A percentile compares a stretch with the other conserved stretches of the same genome.
Conservation (phyloP, 257 asterid genomes). For the Penstemon barbatus region DNA sequence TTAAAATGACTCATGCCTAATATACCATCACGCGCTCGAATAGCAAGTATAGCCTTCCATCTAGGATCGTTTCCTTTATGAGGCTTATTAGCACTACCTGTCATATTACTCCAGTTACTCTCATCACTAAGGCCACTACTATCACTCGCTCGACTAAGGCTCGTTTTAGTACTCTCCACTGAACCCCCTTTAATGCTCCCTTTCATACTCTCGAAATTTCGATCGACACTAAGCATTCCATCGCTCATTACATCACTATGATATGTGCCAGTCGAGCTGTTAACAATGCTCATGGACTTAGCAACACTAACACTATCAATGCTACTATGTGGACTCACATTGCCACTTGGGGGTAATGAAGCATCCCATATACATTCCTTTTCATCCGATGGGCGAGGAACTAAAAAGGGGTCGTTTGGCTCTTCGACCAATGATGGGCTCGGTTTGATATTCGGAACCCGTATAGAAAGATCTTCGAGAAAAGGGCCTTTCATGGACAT, state of each 20-base stretch:
- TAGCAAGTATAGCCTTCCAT: slow-evolving; percentile 59
- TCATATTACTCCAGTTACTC: slow-evolving; percentile 59
- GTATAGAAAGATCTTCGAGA: slow-evolving; percentile 56
- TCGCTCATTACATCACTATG: slow-evolving; percentile 56
- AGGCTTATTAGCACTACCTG: slow-evolving; percentile 57
- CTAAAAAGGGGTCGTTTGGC: slow-evolving; percentile 37
- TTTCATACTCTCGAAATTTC: slow-evolving; percentile 38
- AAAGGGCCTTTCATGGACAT: slow-evolving; percentile 59
- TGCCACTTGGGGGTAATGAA: slow-evolving; percentile 56
- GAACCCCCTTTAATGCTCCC: slow-evolving; percentile 44
- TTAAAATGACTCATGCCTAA: slow-evolving; percentile 62
- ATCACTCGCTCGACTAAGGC: slow-evolving; percentile 54
- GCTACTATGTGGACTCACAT: slow-evolving; percentile 54
- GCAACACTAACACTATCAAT: slow-evolving; percentile 50
- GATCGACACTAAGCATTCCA: slow-evolving; percentile 47
- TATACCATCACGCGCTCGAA: slow-evolving; percentile 48
- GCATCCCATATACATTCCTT: slow-evolving; percentile 58
- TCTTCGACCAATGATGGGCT: slow-evolving; percentile 39
- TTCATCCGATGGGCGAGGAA: slow-evolving; percentile 37
- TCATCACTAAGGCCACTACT: slow-evolving; percentile 65
- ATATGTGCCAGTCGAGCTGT: slow-evolving; percentile 48
- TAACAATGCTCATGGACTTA: slow-evolving; percentile 48
- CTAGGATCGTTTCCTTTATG: slow-evolving; percentile 64
- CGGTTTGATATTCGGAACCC: slow-evolving; percentile 45
- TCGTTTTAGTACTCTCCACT: slow-evolving; percentile 49